Percentiles rank a stretch among this genome's conserved stretches.
These are phyloP conservation scores for Sisymbrium altissimum DNA, from an alignment of 345 rosid species.

Conservation along the genomic window DNA sequence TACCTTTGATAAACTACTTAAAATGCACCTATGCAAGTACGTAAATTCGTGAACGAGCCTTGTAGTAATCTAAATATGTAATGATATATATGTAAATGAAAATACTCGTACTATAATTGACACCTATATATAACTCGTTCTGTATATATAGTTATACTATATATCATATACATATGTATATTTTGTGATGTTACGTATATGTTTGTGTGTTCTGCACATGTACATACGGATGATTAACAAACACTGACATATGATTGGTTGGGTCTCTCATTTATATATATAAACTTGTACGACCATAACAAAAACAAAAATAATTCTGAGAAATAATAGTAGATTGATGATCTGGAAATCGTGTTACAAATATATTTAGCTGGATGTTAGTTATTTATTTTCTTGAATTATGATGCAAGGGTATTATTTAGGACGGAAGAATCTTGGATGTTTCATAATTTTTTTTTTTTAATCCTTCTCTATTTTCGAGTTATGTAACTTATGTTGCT, in stretches of 20 bases:
- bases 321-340: constrained; percentile 19
- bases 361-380: constrained; percentile 9
- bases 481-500: background rate
- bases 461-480: background rate
- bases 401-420: constrained; percentile 19
- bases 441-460: background rate
- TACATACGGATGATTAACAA: background rate
- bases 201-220: constrained; percentile 4
- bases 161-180: background rate
- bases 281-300: background rate
- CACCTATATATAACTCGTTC: background rate
- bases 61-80: background rate
- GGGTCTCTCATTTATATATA: background rate
- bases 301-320: background rate
- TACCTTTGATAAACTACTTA: background rate
- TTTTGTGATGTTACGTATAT: background rate
- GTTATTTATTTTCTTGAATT: constrained; percentile 8
- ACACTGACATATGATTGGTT: constrained; percentile 19
- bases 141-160: too few relatives aligned
- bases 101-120: background rate
- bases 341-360: constrained; percentile 23
- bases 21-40: background rate
- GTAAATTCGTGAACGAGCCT: background rate
- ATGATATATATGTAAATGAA: background rate
- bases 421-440: constrained; percentile 16